Evolutionary conservation across 2,329 filamentous ascomycete species (phyloP).

Genomic region (Epichloe festucae): DNA sequence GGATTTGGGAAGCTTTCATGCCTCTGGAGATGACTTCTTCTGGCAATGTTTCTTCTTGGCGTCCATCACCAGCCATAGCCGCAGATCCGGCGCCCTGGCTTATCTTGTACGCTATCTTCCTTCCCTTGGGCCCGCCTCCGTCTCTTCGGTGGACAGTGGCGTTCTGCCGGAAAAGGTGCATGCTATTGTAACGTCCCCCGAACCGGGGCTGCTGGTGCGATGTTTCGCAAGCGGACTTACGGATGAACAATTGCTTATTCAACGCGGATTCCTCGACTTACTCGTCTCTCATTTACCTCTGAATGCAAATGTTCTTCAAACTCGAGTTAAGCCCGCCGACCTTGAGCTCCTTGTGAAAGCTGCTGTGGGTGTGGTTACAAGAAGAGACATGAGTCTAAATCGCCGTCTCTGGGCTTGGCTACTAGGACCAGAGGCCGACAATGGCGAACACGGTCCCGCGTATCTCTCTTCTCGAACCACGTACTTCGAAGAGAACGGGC

Average conservation of each 20-base stretch:
- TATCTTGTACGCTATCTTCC: constrained; percentile 74
- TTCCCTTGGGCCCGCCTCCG: constrained; percentile 12
- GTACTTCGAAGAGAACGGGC: constrained; percentile 74
- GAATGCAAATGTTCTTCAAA: constrained; percentile 68
- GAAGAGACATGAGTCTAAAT: constrained; percentile 95
- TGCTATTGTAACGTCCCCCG: constrained; percentile 68
- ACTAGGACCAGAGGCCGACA: constrained; percentile 54
- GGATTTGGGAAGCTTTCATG: constrained; percentile 38
- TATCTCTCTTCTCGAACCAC: constrained; percentile 48
- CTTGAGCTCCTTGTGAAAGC: constrained; percentile 71
- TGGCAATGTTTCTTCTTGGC: constrained; percentile 98
- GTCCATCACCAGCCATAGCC: constrained; percentile 75
- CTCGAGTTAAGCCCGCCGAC: constrained; percentile 58
- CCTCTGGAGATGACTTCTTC: constrained; percentile 70
- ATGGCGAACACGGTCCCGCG: constrained; percentile 28
- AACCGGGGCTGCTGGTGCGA: constrained; percentile 79
- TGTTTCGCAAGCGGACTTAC: constrained; percentile 83
- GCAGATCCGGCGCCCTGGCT: constrained; percentile 75
- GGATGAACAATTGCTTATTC: constrained; percentile 82
- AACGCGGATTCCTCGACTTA: constrained; percentile 85
- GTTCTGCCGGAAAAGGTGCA: constrained; percentile 31
- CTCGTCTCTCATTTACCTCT: constrained; percentile 83
- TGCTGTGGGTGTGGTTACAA: constrained; percentile 73
- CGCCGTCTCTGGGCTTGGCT: constrained; percentile 93
- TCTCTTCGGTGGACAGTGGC: constrained; percentile 5